Conservation (phyloP, 2,329 filamentous ascomycete genomes). For the Zymoseptoria passerinii region DNA sequence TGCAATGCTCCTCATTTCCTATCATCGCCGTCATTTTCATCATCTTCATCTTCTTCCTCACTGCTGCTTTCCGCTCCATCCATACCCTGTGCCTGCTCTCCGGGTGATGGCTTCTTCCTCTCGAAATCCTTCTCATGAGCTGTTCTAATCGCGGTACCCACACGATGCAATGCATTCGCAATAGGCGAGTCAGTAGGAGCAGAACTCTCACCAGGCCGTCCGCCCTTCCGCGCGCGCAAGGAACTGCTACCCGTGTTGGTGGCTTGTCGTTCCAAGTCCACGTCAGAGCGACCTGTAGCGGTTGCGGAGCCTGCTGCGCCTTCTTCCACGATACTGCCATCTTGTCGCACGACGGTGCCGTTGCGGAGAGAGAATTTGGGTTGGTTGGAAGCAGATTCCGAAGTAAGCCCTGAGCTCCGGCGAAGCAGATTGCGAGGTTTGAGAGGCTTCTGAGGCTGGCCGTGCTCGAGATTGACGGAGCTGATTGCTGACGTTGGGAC, state of each 20-base stretch:
- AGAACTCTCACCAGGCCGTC: background rate
- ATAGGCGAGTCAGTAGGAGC: slow-evolving; percentile 5
- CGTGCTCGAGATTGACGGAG: background rate
- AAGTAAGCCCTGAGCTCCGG: background rate
- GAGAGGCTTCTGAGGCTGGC: background rate
- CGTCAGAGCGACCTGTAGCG: background rate
- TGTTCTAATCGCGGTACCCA: slow-evolving; percentile 11
- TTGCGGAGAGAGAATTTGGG: background rate
- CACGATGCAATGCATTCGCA: slow-evolving; percentile 8
- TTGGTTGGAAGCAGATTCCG: background rate
- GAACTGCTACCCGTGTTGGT: background rate
- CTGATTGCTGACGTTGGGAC: background rate
- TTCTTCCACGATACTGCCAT: background rate
- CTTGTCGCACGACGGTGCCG: background rate
- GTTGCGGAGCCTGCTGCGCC: background rate
- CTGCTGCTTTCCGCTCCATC: slow-evolving; percentile 5
- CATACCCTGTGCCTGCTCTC: background rate
- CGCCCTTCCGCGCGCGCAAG: background rate
- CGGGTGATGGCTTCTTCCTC: slow-evolving; percentile 5
- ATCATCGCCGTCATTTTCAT: slow-evolving; percentile 6
- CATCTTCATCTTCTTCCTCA: slow-evolving; percentile 9
- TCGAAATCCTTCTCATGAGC: slow-evolving; percentile 11
- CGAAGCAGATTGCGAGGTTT: background rate
- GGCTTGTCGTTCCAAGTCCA: background rate
- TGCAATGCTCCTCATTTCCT: background rate